Base-by-base conservation (phyloP, 257 asterid genomes). In the Galeopsis tetrahit region DNA sequence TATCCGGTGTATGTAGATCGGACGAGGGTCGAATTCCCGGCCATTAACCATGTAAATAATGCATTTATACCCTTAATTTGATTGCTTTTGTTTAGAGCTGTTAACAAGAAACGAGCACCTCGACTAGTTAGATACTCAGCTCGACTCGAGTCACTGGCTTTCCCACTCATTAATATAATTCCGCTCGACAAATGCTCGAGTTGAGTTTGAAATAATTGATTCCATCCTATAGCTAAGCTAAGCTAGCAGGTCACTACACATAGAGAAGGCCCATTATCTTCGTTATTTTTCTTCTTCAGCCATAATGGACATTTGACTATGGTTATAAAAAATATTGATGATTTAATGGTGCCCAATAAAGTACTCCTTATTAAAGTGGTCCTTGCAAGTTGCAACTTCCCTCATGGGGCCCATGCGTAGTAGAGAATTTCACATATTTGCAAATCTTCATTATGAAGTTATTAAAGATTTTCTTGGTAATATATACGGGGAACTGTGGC, bases 321-420 rank as follows among this genome's bases (percentile, higher is more conserved):
- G 5, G 32, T 60, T 60, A n/a, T 60, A 35, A 33, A 33, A 58
- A 34, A 59, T 5, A 9, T 28, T 33, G 7, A 36, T 59, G 11
- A 32, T 59, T 33, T 61, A 2, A 13, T 7, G 32, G 32, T 61
- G 15, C 13, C 33, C 46, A 6, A 60, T 5, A 35, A 35, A 34
- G 33, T 36, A 11, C 33, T n/a, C 33, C 67, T 10, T 17, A 14
- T 21, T 21, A 21, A 21, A 21, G 1, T 21, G 28, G 59, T 14
- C 59, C 59, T 14, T 49, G 8, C 56, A 48, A 48, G 17, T 32
- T 31, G 64, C 64, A 32, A 13, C 43, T 34, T 10, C 65, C 65
- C 43, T 14, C 48, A 14, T n/a, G 61, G 43, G 67, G 67, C 36
- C 67, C 67, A 36, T 61, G 44, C 40, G 6, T 36, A 15, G 13